Evolutionary conservation across 2,329 filamentous ascomycete genomes (phyloP).

Genomic region (Xylogone sp.): DNA sequence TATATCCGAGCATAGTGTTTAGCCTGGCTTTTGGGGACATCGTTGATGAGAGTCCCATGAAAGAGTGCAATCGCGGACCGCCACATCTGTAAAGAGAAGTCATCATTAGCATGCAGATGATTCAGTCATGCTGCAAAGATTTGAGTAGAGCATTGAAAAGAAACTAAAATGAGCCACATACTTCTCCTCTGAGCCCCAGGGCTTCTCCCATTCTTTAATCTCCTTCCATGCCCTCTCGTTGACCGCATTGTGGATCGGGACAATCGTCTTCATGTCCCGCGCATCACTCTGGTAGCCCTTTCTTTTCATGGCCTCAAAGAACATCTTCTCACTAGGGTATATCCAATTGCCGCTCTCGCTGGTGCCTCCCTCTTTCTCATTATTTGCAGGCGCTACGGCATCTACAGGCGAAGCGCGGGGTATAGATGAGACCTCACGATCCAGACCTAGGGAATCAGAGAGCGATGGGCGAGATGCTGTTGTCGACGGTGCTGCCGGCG

Average conservation of each 20-base stretch:
- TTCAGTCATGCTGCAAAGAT: no score
- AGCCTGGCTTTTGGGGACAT: slow-evolving; percentile 81
- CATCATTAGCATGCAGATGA: no score
- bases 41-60: slow-evolving; percentile 65
- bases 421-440: slow-evolving; percentile 77
- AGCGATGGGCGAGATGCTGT: slow-evolving; percentile 3
- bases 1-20: slow-evolving; percentile 84
- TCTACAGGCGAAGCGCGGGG: slow-evolving; percentile 54
- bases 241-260: slow-evolving; percentile 97
- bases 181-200: slow-evolving; percentile 56
- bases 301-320: slow-evolving; percentile 93
- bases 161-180: slow-evolving; percentile 30
- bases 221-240: slow-evolving; percentile 95
- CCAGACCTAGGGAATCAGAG: slow-evolving; percentile 47
- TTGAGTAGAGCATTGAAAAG: background rate
- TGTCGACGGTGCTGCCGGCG: slow-evolving; percentile 7
- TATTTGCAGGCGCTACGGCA: slow-evolving; percentile 58
- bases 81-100: slow-evolving; percentile 48
- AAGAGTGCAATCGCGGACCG: slow-evolving; percentile 79
- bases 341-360: slow-evolving; percentile 82
- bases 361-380: slow-evolving; percentile 73
- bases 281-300: slow-evolving; percentile 73
- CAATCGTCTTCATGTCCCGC: slow-evolving; percentile 83
- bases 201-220: slow-evolving; percentile 84
- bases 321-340: slow-evolving; percentile 95